Conservation (phyloP, 1,284 basidiomycete genomes). For the Amylostereum areolatum region DNA sequence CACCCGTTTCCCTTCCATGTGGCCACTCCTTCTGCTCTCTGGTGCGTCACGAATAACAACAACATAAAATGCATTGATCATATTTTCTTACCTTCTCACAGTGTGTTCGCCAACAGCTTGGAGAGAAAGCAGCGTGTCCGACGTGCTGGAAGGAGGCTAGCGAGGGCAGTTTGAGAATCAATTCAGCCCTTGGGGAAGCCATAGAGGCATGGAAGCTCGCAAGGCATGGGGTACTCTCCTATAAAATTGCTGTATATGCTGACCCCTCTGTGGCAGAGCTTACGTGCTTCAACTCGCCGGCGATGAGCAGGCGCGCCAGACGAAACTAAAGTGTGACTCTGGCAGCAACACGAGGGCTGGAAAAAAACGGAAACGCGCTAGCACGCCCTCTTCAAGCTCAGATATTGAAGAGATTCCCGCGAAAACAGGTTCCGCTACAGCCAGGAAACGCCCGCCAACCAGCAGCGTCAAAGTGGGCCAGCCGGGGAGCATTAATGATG, state of each 20-base stretch:
- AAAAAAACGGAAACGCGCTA: slow-evolving; percentile 9
- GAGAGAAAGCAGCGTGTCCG: slow-evolving; percentile 58
- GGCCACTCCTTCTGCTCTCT: slow-evolving; percentile 75
- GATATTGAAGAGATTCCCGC: background rate
- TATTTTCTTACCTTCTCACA: slow-evolving; percentile 19
- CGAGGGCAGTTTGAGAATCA: slow-evolving; percentile 55
- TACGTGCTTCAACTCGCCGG: slow-evolving; percentile 15
- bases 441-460: background rate
- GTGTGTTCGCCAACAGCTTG: slow-evolving; percentile 60
- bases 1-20: slow-evolving; percentile 62
- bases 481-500: background rate
- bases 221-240: slow-evolving; percentile 38
- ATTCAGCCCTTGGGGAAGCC: slow-evolving; percentile 52
- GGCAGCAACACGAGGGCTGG: background rate
- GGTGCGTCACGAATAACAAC: slow-evolving; percentile 33
- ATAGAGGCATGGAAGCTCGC: slow-evolving; percentile 57
- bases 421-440: no score
- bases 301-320: slow-evolving; percentile 17
- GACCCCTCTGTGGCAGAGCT: background rate
- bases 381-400: background rate
- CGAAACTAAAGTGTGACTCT: slow-evolving; percentile 13
- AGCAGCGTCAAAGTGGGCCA: background rate
- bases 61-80: background rate
- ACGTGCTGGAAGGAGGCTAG: slow-evolving; percentile 49
- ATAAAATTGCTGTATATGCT: background rate